phyloP scores from a whole-genome alignment of 257 asterid species.

The Solanum microdontum region DNA sequence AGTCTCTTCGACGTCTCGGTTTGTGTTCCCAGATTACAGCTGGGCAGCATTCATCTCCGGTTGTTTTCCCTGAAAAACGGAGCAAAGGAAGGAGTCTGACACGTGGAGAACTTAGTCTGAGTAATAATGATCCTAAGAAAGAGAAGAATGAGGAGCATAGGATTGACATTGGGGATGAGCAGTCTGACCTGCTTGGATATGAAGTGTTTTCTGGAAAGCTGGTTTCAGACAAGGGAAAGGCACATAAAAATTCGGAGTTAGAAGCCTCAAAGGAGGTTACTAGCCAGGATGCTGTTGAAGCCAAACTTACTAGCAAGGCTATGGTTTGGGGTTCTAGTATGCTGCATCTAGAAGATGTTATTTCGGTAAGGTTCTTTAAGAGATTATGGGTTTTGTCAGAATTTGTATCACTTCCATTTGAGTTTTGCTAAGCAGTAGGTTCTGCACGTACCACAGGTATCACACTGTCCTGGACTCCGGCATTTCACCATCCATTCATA shows the following conservation, averaged over 20 bases:
- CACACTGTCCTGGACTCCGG: conserved; percentile 79
- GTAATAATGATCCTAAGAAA: conserved; percentile 37
- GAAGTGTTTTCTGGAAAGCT: conserved; percentile 75
- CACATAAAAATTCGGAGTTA: conserved; percentile 31
- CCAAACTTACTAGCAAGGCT: conserved; percentile 88
- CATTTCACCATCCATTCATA: conserved; percentile 89
- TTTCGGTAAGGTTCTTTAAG: conserved; percentile 48
- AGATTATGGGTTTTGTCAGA: not conserved
- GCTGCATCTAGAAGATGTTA: conserved; percentile 60
- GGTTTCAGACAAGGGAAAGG: conserved; percentile 45
- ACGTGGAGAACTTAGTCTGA: conserved; percentile 24
- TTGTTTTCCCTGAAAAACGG: conserved; percentile 87
- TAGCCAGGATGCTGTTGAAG: conserved; percentile 51
- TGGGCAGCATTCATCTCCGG: conserved; percentile 80
- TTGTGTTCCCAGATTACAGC: conserved; percentile 72
- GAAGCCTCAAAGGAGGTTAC: conserved; percentile 41
- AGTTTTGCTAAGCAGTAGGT: not conserved
- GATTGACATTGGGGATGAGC: conserved; percentile 89
- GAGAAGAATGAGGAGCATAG: conserved; percentile 56
- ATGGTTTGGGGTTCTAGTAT: conserved; percentile 71
- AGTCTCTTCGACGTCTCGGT: conserved; percentile 85
- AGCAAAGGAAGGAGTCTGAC: conserved; percentile 46
- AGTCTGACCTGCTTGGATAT: conserved; percentile 80
- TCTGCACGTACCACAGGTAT: conserved; percentile 46
- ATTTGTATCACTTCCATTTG: conserved; percentile 4